Evolutionary conservation across 2,329 filamentous ascomycete genomes (phyloP).

Genomic region (Sporothrix schenckii): DNA sequence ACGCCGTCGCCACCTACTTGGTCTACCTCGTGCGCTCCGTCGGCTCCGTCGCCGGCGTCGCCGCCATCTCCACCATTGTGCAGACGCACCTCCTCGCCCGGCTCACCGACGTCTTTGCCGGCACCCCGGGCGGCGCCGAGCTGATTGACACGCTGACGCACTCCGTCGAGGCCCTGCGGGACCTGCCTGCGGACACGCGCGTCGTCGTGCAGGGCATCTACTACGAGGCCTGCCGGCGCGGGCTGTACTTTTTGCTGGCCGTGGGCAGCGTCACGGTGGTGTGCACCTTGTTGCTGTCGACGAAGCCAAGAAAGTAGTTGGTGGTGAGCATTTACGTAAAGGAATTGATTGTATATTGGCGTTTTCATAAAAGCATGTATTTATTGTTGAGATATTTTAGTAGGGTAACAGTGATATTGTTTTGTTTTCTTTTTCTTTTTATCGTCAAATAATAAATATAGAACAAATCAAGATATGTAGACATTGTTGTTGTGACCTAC

Average conservation of each 20-base stretch:
- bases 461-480: too few species aligned
- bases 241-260: constrained; percentile 31
- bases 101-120: constrained; percentile 25
- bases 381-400: neutral
- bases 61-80: constrained; percentile 31
- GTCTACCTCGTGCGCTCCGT: constrained; percentile 31
- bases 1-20: constrained; percentile 31
- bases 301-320: neutral
- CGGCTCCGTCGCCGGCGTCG: constrained; percentile 32
- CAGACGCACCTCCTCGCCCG: constrained; percentile 16
- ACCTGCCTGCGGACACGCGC: constrained; percentile 25
- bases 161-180: constrained; percentile 30
- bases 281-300: constrained; percentile 25
- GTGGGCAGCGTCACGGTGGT: constrained; percentile 12
- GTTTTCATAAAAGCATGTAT: neutral
- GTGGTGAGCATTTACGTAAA: too few species aligned
- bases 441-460: too few species aligned
- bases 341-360: too few species aligned
- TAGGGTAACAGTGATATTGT: too few species aligned
- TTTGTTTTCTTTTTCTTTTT: too few species aligned
- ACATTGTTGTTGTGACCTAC: too few species aligned
- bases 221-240: constrained; percentile 32
- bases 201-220: constrained; percentile 30
- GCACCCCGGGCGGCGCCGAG: constrained; percentile 18
- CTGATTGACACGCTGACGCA: constrained; percentile 31